These are phyloP conservation scores for Sarcomyxa edulis DNA, from an alignment of 768 basidiomycete genomes.

Conservation along the genomic window DNA sequence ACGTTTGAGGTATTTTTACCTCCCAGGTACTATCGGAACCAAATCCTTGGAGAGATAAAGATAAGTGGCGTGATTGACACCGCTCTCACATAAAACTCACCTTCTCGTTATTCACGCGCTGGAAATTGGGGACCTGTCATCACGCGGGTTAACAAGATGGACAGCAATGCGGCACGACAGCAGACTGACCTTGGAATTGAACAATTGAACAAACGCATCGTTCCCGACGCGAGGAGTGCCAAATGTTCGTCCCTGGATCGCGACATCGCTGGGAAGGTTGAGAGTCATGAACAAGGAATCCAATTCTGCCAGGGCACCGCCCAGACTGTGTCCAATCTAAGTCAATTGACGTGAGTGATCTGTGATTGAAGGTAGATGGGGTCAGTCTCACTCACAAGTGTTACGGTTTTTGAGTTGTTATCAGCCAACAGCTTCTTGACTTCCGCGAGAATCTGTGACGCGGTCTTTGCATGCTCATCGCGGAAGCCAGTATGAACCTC, in stretches of 20 bases:
- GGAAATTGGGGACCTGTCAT: conserved; percentile 17
- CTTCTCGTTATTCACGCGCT: conserved; percentile 20
- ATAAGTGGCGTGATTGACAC: neutral
- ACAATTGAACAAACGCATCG: conserved; percentile 27
- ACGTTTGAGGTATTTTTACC: conserved; percentile 39
- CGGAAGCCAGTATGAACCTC: conserved; percentile 47
- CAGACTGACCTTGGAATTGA: conserved; percentile 28
- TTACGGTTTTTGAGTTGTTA: conserved; percentile 15
- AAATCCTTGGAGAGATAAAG: conserved; percentile 22
- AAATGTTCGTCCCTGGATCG: conserved; percentile 29
- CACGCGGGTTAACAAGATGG: neutral
- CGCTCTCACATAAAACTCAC: conserved; percentile 7
- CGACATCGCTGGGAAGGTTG: conserved; percentile 24
- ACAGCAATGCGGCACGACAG: neutral
- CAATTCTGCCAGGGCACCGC: conserved; percentile 37
- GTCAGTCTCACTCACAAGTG: neutral
- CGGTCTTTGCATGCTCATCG: conserved; percentile 34
- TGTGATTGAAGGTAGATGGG: neutral
- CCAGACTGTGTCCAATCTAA: conserved; percentile 34
- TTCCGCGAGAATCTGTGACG: conserved; percentile 31
- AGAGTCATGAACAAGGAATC: conserved; percentile 31
- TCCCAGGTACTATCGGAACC: conserved; percentile 43
- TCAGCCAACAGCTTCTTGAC: conserved; percentile 32
- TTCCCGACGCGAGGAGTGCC: conserved; percentile 37
- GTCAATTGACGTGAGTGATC: neutral